Evolutionary conservation across 2,329 filamentous ascomycete genomes (phyloP).

Genomic region (Hymenoscyphus occultus): DNA sequence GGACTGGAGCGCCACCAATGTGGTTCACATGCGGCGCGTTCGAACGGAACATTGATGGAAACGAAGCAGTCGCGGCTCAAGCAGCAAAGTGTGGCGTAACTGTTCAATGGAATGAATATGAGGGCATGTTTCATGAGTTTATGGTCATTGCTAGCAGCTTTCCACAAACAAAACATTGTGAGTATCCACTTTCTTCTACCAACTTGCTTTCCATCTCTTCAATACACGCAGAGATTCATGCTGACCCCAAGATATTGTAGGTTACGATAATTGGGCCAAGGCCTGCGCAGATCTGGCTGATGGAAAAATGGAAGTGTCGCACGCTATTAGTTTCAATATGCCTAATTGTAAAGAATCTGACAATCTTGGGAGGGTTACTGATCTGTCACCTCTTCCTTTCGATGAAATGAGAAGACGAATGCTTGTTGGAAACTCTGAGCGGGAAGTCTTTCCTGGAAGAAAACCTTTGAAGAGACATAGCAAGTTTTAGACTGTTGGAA

Average conservation of each 20-base stretch:
- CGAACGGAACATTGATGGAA: conserved; percentile 9
- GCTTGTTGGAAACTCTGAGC: neutral
- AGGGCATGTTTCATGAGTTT: conserved; percentile 4
- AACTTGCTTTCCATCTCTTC: too few species aligned
- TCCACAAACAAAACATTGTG: conserved; percentile 3
- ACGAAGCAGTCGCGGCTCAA: neutral
- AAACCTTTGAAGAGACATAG: neutral
- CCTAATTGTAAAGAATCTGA: neutral
- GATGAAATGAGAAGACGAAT: neutral
- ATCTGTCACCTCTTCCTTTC: neutral
- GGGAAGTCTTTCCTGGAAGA: neutral
- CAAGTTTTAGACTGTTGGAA: neutral
- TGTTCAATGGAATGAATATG: conserved; percentile 6
- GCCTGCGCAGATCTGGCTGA: conserved; percentile 1
- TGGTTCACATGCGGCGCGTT: conserved; percentile 5
- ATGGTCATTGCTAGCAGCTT: conserved; percentile 3
- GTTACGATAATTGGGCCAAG: conserved; percentile 5
- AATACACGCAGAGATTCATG: too few species aligned
- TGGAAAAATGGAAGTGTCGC: neutral
- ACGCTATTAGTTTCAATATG: neutral
- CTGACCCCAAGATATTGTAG: too few species aligned
- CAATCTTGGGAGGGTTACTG: neutral
- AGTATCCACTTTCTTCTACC: too few species aligned
- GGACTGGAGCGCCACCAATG: conserved; percentile 10
- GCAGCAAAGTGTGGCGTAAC: conserved; percentile 3